Evolutionary conservation across 768 basidiomycete species (phyloP).

Genomic region (Naganishia friedmannii): DNA sequence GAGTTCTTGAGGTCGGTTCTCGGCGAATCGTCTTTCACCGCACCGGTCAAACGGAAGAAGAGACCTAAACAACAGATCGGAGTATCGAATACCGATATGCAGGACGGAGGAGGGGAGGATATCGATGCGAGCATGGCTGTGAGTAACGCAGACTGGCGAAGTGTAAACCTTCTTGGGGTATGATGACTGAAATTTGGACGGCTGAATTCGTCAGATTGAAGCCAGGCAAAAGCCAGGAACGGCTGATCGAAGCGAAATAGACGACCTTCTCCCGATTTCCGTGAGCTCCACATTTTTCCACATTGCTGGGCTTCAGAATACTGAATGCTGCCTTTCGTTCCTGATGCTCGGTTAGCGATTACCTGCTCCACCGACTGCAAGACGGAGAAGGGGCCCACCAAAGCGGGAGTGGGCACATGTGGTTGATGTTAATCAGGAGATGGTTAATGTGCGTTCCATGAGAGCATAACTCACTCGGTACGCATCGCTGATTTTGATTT

Average conservation of each 20-base stretch:
- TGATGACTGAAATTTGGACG: no score
- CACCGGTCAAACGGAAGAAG: conserved; percentile 46
- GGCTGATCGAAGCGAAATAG: conserved; percentile 59
- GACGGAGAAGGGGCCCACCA: conserved; percentile 51
- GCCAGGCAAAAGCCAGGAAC: conserved; percentile 2
- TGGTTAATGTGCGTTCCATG: conserved; percentile 60
- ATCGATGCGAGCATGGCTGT: conserved; percentile 37
- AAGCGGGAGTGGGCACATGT: conserved; percentile 98
- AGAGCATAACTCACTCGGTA: neutral
- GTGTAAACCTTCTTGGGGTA: neutral
- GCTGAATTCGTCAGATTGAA: neutral
- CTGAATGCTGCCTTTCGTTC: conserved; percentile 25
- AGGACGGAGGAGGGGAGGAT: conserved; percentile 24
- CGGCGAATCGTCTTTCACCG: conserved; percentile 38
- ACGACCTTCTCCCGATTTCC: conserved; percentile 66
- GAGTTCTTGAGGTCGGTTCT: conserved; percentile 46
- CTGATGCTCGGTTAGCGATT: conserved; percentile 36
- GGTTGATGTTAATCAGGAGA: conserved; percentile 85
- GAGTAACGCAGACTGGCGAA: neutral
- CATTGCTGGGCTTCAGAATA: conserved; percentile 54
- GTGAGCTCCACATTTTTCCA: conserved; percentile 54
- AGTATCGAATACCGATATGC: conserved; percentile 33
- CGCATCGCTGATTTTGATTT: neutral
- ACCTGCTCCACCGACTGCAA: conserved; percentile 43
- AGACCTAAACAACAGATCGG: conserved; percentile 30